A percentile compares a stretch with the other conserved stretches of the same genome.
phyloP scores from a whole-genome alignment of 2,329 filamentous ascomycete species.

The Botrytis cinerea region DNA sequence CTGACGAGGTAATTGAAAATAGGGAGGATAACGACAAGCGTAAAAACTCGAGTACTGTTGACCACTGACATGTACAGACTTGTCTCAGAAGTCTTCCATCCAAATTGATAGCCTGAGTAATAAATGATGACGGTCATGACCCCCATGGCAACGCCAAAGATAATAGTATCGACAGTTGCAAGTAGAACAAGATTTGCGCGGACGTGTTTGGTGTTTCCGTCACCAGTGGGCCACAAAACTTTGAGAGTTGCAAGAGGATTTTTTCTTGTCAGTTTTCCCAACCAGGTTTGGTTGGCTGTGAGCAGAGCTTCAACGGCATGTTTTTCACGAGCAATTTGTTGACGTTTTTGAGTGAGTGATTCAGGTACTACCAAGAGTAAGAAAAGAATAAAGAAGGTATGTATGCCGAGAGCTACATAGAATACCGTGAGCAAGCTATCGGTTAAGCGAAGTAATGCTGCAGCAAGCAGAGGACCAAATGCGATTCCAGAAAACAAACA shows the following conservation, averaged over 20 bases:
- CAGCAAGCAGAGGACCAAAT: slow-evolving; percentile 78
- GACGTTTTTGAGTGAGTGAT: slow-evolving; percentile 74
- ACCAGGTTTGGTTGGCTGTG: neutral
- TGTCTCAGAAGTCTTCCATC: slow-evolving; percentile 79
- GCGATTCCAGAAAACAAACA: slow-evolving; percentile 89
- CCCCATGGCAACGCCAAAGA: slow-evolving; percentile 81
- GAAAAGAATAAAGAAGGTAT: slow-evolving; percentile 72
- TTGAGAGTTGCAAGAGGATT: slow-evolving; percentile 78
- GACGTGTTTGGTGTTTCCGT: slow-evolving; percentile 56
- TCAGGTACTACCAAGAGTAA: slow-evolving; percentile 76
- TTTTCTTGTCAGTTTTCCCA: slow-evolving; percentile 45
- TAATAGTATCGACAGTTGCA: slow-evolving; percentile 75
- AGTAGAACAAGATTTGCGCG: slow-evolving; percentile 82
- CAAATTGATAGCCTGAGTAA: slow-evolving; percentile 78
- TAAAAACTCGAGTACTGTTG: slow-evolving; percentile 72
- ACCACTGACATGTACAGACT: slow-evolving; percentile 79
- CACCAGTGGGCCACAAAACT: slow-evolving; percentile 73
- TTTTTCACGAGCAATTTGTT: slow-evolving; percentile 69
- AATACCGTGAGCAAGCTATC: slow-evolving; percentile 80
- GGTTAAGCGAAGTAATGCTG: slow-evolving; percentile 74
- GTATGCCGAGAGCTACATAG: slow-evolving; percentile 74
- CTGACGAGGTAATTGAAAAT: slow-evolving; percentile 75
- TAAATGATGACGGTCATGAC: slow-evolving; percentile 78
- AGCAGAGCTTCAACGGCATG: slow-evolving; percentile 51
- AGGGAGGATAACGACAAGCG: slow-evolving; percentile 75